Evolutionary conservation across 148 eudicot species (phyloP).

Genomic region (Cornus florida): DNA sequence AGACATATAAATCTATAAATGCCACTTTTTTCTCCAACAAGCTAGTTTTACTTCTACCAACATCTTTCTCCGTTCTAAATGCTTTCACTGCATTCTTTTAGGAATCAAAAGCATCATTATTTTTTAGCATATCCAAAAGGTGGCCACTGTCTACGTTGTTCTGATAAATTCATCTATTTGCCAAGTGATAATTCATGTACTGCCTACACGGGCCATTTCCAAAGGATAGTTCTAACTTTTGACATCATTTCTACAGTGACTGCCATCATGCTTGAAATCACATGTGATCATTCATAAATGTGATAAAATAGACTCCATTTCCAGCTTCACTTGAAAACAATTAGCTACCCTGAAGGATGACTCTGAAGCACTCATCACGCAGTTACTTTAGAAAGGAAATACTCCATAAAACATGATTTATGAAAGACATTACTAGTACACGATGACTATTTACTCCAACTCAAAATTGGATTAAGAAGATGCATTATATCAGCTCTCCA

Average conservation of each 20-base stretch:
- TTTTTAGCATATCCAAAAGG: neutral
- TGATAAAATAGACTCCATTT: neutral
- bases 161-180: neutral
- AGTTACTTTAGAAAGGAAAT: neutral
- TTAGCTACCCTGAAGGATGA: neutral
- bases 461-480: neutral
- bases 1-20: neutral
- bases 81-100: neutral
- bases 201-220: too few species aligned
- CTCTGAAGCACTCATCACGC: neutral
- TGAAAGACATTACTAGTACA: neutral
- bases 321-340: neutral
- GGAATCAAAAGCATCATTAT: neutral
- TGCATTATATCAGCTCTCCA: neutral
- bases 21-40: neutral
- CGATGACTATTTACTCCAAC: neutral
- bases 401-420: neutral
- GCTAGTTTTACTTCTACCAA: neutral
- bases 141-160: neutral
- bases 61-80: neutral
- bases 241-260: too few species aligned
- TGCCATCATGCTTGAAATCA: too few species aligned
- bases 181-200: neutral
- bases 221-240: too few species aligned
- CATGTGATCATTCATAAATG: neutral